Evolutionary conservation across 164 flowering plant genomes (phyloP), one percentile per base, ranked within the genome.

Genomic region (Berberis vulgaris): DNA sequence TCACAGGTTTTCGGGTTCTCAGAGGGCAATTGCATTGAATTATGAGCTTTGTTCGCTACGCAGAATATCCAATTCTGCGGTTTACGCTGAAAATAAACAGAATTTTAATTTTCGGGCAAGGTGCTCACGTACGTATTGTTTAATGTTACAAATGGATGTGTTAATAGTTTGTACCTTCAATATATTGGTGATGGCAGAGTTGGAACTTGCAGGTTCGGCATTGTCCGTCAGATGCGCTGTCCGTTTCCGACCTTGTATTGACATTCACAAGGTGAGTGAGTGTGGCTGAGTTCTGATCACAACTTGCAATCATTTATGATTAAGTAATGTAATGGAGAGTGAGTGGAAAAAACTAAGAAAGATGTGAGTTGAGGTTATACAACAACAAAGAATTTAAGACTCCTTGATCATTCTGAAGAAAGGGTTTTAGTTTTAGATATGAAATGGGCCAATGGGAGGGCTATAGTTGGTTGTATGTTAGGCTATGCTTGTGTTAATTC

Each of bases 171-270:
- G 4, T 12, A 3, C 4, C 7, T 49, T 39, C 60, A 3, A n/a
- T 13, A 53, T 11, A 42, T 49, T 58, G 42, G 47, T 40, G 43
- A 57, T 13, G n/a, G n/a, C 12, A 56, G 56, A 53, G 2, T 5
- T 40, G 2, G 3, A 13, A 7, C 59, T 8, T 67, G 71, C 71
- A 82, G 89, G 62, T 57, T 60, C 70, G 55, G 43, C n/a, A 57
- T 49, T 67, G n/a, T 64, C 74, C 9, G 49, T 83, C 9, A 67
- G 54, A 0, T 88, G 92, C 57, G 79, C 80, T 7, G 88, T 87
- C 66, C 76, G 73, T 41, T 94, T 94, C 70, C 88, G 97, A 7
- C 98, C 98, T 41, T 94, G 98, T 81, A 90, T 94, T 49, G 98
- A 94, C 60, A 88, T 94, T 68, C 98, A 94, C 78, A 87, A 90